Evolutionary conservation across 306 rosid genomes (phyloP).

Genomic region (Vigna nakashimae): DNA sequence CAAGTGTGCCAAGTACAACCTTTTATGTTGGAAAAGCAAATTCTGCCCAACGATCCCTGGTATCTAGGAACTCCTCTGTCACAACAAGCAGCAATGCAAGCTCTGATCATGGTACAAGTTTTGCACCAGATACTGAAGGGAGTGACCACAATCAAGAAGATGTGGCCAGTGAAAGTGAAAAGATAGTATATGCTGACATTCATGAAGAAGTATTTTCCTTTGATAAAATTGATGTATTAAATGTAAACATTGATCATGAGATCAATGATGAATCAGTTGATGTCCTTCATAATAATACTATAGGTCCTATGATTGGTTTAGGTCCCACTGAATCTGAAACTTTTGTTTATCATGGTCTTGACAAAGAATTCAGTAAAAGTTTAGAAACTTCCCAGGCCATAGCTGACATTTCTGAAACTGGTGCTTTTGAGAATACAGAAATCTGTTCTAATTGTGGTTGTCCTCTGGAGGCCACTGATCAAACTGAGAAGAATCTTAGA

Average conservation of each 20-base stretch:
- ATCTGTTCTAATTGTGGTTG: slow-evolving; percentile 70
- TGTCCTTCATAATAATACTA: slow-evolving; percentile 41
- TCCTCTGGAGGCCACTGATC: slow-evolving; percentile 47
- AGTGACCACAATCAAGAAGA: slow-evolving; percentile 75
- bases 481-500: slow-evolving; percentile 45
- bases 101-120: slow-evolving; percentile 71
- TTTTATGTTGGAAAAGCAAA: slow-evolving; percentile 72
- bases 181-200: slow-evolving; percentile 57
- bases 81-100: slow-evolving; percentile 88
- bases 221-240: slow-evolving; percentile 71
- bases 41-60: slow-evolving; percentile 66
- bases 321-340: slow-evolving; percentile 49
- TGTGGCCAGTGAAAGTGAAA: slow-evolving; percentile 59
- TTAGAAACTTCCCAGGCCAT: slow-evolving; percentile 52
- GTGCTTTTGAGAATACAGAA: slow-evolving; percentile 45
- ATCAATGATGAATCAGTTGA: slow-evolving; percentile 45
- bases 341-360: slow-evolving; percentile 38
- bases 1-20: slow-evolving; percentile 88
- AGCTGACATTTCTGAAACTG: slow-evolving; percentile 52
- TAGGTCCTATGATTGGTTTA: slow-evolving; percentile 45
- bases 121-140: slow-evolving; percentile 67
- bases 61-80: slow-evolving; percentile 83
- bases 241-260: slow-evolving; percentile 51
- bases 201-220: slow-evolving; percentile 75
- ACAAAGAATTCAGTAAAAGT: slow-evolving; percentile 45